Base-by-base conservation (phyloP, 169 alveolate genomes). In the Babesia microti region DNA sequence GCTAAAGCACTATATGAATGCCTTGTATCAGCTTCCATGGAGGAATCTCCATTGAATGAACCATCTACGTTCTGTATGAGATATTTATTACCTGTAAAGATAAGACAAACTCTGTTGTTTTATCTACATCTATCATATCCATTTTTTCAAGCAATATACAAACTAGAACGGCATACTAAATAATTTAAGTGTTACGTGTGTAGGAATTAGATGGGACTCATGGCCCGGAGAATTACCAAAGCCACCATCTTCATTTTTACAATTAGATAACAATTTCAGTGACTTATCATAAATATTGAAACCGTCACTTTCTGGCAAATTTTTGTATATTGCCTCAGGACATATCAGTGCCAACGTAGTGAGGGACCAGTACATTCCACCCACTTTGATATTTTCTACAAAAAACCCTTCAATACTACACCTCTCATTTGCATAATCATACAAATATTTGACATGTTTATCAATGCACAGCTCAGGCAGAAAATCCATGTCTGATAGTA, bases 21-120 rank as follows among this genome's bases (percentile, higher is more conserved):
- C 65, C 98, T 69, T 33, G 92, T 65, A 54, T 92, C 98, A 11
- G 88, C 85, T 58, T 92, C 98, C 14, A 94, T 94, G 84, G 88
- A 89, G 23, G 49, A 50, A 69, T 92, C 98, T 27, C 95, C 89
- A 41, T 65, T 80, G 68, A 90, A 91, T 23, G 94, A 81, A 0
- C 98, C 98, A 67, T 92, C 97, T n/a, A 49, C 69, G 50, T 88
- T 87, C 74, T 89, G 74, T 41, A 43, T 5, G 29, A 36, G 4
- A 4, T 41, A 12, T 36, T 22, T 18, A 3, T 5, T 47, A 63
- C 75, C 75, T 63, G 75, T 32, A 86, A 79, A 14, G 76, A 33
- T 32, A 85, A 72, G 22, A 91, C 81, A 66, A 80, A 91, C 14
- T 72, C 56, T 11, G 87, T 81, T 32, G 83, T 63, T 28, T 44